phyloP scores from a whole-genome alignment of 768 basidiomycete species.

The Lyophyllum shimeji region DNA sequence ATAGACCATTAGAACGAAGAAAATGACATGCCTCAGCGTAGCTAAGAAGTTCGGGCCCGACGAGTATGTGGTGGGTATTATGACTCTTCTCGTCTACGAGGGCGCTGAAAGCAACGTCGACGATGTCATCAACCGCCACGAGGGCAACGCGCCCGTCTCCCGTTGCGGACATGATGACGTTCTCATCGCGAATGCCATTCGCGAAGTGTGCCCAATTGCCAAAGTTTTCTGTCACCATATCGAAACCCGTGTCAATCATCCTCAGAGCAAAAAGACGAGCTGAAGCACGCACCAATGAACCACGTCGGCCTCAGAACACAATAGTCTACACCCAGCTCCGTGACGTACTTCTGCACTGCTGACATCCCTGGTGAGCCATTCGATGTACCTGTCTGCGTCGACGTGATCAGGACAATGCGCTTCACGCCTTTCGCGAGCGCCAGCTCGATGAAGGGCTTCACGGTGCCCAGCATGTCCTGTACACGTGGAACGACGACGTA shows the following conservation, averaged over 20 bases:
- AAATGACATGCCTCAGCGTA: slow-evolving; percentile 28
- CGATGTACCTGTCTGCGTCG: slow-evolving; percentile 15
- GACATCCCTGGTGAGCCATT: slow-evolving; percentile 19
- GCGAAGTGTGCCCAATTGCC: slow-evolving; percentile 7
- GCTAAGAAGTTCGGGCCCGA: slow-evolving; percentile 30
- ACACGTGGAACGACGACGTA: slow-evolving; percentile 11
- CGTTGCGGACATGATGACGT: slow-evolving; percentile 25
- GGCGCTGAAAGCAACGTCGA: slow-evolving; percentile 29
- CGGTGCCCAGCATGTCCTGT: slow-evolving; percentile 7
- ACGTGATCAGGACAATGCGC: slow-evolving; percentile 27
- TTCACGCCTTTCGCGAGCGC: slow-evolving; percentile 29
- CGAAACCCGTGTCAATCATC: slow-evolving; percentile 10
- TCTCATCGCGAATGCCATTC: slow-evolving; percentile 21
- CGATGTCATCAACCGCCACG: slow-evolving; percentile 32
- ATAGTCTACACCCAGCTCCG: slow-evolving; percentile 30
- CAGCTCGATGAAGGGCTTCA: slow-evolving; percentile 31
- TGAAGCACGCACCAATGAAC: slow-evolving; percentile 31
- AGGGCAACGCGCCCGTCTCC: slow-evolving; percentile 28
- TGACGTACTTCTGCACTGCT: slow-evolving; percentile 34
- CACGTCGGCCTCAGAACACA: slow-evolving; percentile 34
- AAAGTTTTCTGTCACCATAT: background rate
- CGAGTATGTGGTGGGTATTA: slow-evolving; percentile 26
- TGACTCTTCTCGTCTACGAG: slow-evolving; percentile 23
- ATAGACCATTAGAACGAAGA: background rate
- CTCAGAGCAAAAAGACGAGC: background rate